These are phyloP conservation scores for Rhodotorula toruloides DNA, from an alignment of 768 basidiomycete species.

Conservation along the genomic window DNA sequence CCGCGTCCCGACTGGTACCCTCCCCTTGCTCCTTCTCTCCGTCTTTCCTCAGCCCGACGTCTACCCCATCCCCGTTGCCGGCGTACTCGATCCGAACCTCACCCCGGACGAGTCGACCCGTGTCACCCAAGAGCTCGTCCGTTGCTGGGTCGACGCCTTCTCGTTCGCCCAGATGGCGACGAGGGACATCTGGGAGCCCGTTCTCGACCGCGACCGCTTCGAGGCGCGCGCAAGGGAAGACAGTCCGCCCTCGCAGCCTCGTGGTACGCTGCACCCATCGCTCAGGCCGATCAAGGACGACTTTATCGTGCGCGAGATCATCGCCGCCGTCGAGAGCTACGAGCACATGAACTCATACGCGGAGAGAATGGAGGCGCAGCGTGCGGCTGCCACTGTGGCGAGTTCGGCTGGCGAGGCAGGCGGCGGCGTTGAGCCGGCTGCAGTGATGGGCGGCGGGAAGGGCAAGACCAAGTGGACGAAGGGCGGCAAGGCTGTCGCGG, in stretches of 20 bases:
- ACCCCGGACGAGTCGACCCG: constrained; percentile 6
- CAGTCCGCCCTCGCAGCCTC: not conserved
- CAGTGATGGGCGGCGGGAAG: not conserved
- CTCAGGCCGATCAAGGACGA: not conserved
- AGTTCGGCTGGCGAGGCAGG: not conserved
- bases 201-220: not conserved
- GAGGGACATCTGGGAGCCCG: not conserved
- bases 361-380: not conserved
- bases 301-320: not conserved
- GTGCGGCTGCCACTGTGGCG: not conserved
- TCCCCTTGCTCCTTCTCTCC: not conserved
- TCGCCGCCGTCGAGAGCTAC: not conserved
- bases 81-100: not conserved
- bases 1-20: not conserved
- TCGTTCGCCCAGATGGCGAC: constrained; percentile 20
- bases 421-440: not conserved
- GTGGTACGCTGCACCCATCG: not conserved
- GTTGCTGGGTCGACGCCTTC: constrained; percentile 29
- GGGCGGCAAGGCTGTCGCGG: constrained; percentile 10
- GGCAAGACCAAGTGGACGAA: constrained; percentile 18
- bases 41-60: not conserved
- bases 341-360: not conserved
- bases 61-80: constrained; percentile 3
- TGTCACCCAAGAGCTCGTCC: constrained; percentile 21
- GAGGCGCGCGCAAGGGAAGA: not conserved